phyloP scores from a whole-genome alignment of 331 rosid species.

The Malus hybrid region DNA sequence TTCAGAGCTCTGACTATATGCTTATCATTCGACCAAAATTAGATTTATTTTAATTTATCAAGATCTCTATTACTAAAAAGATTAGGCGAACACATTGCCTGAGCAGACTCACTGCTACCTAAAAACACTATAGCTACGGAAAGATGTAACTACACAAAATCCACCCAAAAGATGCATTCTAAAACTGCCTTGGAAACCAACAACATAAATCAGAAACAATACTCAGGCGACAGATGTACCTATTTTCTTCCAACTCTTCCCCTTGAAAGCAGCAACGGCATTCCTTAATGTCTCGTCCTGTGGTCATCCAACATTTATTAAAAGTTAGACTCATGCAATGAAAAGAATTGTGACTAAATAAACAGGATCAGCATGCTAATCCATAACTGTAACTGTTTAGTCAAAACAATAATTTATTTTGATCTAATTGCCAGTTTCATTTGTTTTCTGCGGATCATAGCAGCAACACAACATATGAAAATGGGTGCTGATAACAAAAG shows the following conservation, averaged over 20 bases:
- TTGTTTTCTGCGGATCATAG: background rate
- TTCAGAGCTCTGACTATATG: background rate
- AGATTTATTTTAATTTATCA: background rate
- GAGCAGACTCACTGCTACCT: background rate
- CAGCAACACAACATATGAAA: background rate
- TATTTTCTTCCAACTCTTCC: slow-evolving; percentile 98
- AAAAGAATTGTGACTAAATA: background rate
- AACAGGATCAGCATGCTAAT: too few relatives aligned
- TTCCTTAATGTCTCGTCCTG: slow-evolving; percentile 96
- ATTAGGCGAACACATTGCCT: background rate
- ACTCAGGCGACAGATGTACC: slow-evolving; percentile 39
- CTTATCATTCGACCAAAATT: background rate
- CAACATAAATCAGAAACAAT: background rate
- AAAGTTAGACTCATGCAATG: background rate
- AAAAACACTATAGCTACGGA: background rate
- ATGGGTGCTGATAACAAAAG: background rate
- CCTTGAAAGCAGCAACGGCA: slow-evolving; percentile 79
- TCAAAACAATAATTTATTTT: too few relatives aligned
- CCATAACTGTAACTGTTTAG: too few relatives aligned
- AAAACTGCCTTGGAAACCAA: background rate
- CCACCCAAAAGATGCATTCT: background rate
- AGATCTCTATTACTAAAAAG: background rate
- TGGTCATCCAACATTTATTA: slow-evolving; percentile 7
- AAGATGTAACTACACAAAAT: background rate
- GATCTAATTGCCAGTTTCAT: too few relatives aligned